Percentiles rank a stretch among this genome's conserved stretches.
These are phyloP conservation scores for Diplodia seriata DNA, from an alignment of 2,329 filamentous ascomycete species.

Conservation along the genomic window DNA sequence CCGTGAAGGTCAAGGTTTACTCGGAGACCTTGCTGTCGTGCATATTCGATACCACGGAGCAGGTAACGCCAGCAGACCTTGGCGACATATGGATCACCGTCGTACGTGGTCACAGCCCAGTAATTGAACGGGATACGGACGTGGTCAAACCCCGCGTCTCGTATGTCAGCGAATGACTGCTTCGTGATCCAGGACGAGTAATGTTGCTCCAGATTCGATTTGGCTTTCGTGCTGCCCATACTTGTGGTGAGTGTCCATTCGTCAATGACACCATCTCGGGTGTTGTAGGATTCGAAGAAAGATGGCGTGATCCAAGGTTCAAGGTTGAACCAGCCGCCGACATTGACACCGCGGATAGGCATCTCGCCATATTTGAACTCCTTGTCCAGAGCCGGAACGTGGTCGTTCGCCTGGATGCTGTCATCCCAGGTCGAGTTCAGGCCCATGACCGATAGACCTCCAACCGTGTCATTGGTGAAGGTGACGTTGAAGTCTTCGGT, in stretches of 20 bases:
- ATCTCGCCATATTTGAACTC: constrained; percentile 78
- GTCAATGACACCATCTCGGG: constrained; percentile 74
- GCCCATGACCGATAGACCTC: constrained; percentile 89
- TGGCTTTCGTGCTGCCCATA: constrained; percentile 69
- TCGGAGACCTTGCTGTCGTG: constrained; percentile 86
- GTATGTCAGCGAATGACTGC: constrained; percentile 82
- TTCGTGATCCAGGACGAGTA: constrained; percentile 90
- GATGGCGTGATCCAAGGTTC: constrained; percentile 97
- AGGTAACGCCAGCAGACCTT: constrained; percentile 93
- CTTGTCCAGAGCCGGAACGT: constrained; percentile 79
- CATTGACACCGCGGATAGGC: constrained; percentile 87
- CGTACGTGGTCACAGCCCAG: constrained; percentile 89
- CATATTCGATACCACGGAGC: constrained; percentile 90
- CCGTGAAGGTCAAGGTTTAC: constrained; percentile 93
- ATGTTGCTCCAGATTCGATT: constrained; percentile 80
- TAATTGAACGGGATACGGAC: constrained; percentile 96
- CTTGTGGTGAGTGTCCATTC: constrained; percentile 81
- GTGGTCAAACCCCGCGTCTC: constrained; percentile 88
- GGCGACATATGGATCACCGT: constrained; percentile 84
- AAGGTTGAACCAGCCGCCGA: constrained; percentile 92
- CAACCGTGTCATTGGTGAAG: constrained; percentile 84
- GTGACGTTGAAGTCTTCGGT: constrained; percentile 93
- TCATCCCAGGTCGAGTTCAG: constrained; percentile 88
- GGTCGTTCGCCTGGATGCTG: constrained; percentile 74
- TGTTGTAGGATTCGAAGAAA: constrained; percentile 74